Base-by-base conservation (phyloP, 768 basidiomycete species). In the Kwoniella sp. region DNA sequence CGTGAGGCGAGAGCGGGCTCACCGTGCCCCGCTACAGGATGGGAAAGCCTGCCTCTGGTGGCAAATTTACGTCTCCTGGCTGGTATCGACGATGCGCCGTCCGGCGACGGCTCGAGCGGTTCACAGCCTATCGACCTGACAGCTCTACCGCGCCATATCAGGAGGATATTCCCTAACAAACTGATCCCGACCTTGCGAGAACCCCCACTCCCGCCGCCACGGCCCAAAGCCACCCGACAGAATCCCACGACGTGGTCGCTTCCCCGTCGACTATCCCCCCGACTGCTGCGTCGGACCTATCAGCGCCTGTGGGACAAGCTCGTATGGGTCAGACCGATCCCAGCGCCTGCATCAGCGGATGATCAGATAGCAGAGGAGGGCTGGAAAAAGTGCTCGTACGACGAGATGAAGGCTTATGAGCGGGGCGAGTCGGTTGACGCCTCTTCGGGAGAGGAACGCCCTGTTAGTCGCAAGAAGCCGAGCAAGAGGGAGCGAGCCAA, bases 171-270 rank as follows among this genome's bases (percentile, higher is more conserved):
- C 37, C 65, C 62, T 2, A 10, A 8, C 2, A 46, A 22, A 19
- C 27, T 9, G 12, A 8, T 26, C 5, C 49, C 49, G 6, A 45
- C 25, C 5, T 27, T 46, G 5, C 36, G 50, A 0, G 44, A 50
- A 45, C 42, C 43, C 2, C 55, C 50, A 6, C 50, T 50, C n/a
- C 40, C 31, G 2, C 32, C 36, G 5, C 64, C 64, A 10, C 39
- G 41, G 22, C 53, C 53, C 0, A 47, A 52, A 25, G 47, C 53
- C 15, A 63, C 62, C 2, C 38, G 67, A 17, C 28, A 38, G 26
- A 63, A 69, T 28, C 63, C 61, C 3, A 20, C 45, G 17, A 65
- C 56, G 7, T 69, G 67, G 67, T 25, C 39, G 14, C 22, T 40
- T 23, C 54, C 56, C 3, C 46, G 48, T 12, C n/a, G 10, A 5